Percentiles rank a stretch among this genome's conserved stretches.
Conservation (phyloP, 306 rosid species). For the Rosa chinensis region DNA sequence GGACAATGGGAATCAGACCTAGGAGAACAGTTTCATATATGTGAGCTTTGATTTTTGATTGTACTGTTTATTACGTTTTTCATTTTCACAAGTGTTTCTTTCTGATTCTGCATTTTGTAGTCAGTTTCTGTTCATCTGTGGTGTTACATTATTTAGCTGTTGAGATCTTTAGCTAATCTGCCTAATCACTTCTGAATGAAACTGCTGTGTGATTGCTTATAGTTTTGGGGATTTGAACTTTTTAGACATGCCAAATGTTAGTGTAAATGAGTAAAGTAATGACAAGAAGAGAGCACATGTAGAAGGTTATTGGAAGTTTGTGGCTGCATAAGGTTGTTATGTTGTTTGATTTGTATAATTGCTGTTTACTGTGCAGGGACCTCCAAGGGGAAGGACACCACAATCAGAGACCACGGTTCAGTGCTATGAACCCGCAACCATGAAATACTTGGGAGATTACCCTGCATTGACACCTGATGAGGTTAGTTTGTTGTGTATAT, state of each 20-base stretch:
- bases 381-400: constrained; percentile 72
- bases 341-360: neutral
- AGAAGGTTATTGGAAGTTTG: neutral
- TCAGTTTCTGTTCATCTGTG: neutral
- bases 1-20: constrained; percentile 73
- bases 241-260: neutral
- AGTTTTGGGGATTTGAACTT: neutral
- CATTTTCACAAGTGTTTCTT: neutral
- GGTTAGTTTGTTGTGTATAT: no score
- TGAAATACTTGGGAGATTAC: constrained; percentile 83
- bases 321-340: neutral
- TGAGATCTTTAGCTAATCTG: neutral
- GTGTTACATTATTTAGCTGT: neutral
- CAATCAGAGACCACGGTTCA: constrained; percentile 68
- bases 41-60: constrained; percentile 36
- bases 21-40: constrained; percentile 79
- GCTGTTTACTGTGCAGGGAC: constrained; percentile 51
- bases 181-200: neutral
- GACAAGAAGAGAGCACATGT: neutral
- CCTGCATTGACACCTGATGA: constrained; percentile 68
- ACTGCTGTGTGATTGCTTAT: neutral
- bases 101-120: no score
- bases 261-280: neutral
- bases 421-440: constrained; percentile 93
- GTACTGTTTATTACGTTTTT: neutral